A percentile compares a stretch with the other conserved stretches of the same genome.
Evolutionary conservation across 441 rosid species (phyloP).

Genomic region (Brassica balearica): DNA sequence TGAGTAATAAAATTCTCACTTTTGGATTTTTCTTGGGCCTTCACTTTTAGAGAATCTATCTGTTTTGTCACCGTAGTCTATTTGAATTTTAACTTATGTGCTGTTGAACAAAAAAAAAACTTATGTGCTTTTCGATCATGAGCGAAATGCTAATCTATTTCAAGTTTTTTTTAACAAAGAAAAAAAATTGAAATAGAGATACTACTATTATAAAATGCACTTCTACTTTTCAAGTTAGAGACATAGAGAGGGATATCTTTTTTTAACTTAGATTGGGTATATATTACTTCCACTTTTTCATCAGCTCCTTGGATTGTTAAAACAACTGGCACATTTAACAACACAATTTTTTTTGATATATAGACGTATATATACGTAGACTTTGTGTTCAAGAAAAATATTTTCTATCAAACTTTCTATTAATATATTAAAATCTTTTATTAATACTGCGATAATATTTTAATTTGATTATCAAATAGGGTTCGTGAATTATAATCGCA

Average conservation of each 20-base stretch:
- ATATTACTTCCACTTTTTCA: neutral
- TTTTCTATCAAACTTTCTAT: too few species aligned
- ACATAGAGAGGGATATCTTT: too few species aligned
- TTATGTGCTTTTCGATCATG: neutral
- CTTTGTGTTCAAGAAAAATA: too few species aligned
- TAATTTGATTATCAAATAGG: too few species aligned
- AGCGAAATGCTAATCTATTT: neutral
- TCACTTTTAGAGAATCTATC: constrained; percentile 36
- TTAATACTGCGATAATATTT: too few species aligned
- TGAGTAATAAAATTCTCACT: constrained; percentile 39
- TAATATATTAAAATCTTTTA: too few species aligned
- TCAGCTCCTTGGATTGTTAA: neutral
- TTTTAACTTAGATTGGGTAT: too few species aligned
- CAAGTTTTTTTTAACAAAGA: too few species aligned
- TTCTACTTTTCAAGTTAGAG: neutral
- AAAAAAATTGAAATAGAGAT: neutral
- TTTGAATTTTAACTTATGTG: constrained; percentile 12
- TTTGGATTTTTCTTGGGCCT: constrained; percentile 39
- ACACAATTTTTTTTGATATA: too few species aligned
- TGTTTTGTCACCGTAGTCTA: constrained; percentile 23
- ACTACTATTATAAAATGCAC: neutral
- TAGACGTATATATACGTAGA: too few species aligned
- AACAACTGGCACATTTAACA: too few species aligned
- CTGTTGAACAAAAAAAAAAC: neutral
- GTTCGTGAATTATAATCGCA: too few species aligned